Conservation (phyloP, 371 early-diverging fungal species). For the Syncephalastrum sp. region DNA sequence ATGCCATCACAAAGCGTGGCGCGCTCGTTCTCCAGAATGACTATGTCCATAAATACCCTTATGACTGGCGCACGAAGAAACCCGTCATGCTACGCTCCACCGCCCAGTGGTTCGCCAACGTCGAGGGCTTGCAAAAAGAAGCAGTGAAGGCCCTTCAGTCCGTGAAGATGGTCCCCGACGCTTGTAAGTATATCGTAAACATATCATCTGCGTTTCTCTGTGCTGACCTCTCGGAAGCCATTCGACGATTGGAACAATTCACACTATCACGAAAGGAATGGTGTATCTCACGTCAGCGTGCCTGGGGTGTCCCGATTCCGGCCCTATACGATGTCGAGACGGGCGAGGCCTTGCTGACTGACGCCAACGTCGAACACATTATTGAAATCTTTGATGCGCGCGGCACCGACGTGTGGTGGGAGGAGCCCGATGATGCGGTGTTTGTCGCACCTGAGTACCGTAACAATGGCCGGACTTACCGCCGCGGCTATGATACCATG, state of each 20-base stretch:
- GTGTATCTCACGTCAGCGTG: constrained; percentile 92
- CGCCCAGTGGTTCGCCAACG: constrained; percentile 88
- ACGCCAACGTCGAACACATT: constrained; percentile 67
- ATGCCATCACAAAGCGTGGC: constrained; percentile 40
- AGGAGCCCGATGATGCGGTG: constrained; percentile 64
- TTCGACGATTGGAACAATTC: constrained; percentile 63
- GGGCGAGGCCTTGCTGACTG: constrained; percentile 67
- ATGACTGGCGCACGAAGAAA: constrained; percentile 91
- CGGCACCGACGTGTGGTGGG: constrained; percentile 85
- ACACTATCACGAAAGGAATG: constrained; percentile 76
- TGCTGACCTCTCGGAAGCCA: constrained; percentile 20
- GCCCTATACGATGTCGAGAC: constrained; percentile 72
- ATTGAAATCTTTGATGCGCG: constrained; percentile 56
- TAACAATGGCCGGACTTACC: constrained; percentile 49
- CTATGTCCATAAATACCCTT: constrained; percentile 82
- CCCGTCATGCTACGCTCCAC: constrained; percentile 83
- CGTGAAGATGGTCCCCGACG: constrained; percentile 65
- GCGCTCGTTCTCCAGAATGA: constrained; percentile 42
- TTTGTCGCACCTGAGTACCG: constrained; percentile 70
- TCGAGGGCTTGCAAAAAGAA: constrained; percentile 56
- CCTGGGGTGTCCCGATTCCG: constrained; percentile 84
- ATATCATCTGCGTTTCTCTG: neutral
- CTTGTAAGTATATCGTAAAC: constrained; percentile 35
- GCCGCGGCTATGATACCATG: constrained; percentile 83
- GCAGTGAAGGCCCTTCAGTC: constrained; percentile 58